These are phyloP conservation scores for Coemansia sp. DNA, from an alignment of 192 early-diverging fungal genomes.

Conservation along the genomic window DNA sequence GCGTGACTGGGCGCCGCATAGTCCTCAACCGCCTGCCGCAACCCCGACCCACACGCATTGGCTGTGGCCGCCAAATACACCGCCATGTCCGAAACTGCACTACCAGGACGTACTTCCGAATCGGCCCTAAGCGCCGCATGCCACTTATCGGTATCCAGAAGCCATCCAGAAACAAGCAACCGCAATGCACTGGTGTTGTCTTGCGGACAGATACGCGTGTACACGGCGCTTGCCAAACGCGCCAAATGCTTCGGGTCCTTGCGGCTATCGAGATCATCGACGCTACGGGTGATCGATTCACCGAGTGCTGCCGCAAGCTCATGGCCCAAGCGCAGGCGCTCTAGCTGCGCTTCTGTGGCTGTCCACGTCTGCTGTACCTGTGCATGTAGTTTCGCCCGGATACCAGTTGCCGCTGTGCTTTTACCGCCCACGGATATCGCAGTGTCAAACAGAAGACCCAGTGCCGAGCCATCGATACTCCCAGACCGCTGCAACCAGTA, in stretches of 20 bases:
- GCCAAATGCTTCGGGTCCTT: constrained; percentile 36
- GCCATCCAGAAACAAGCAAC: constrained; percentile 25
- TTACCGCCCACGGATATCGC: constrained; percentile 9
- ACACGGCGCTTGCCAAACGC: constrained; percentile 31
- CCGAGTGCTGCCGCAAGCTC: constrained; percentile 35
- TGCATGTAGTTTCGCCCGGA: constrained; percentile 11
- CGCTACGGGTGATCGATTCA: constrained; percentile 20
- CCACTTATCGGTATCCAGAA: constrained; percentile 22
- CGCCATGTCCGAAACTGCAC: not conserved
- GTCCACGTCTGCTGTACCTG: constrained; percentile 35
- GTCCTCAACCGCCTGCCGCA: constrained; percentile 30
- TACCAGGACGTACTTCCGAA: not conserved
- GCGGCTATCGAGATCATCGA: constrained; percentile 13
- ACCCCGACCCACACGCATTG: constrained; percentile 21
- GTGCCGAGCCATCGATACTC: constrained; percentile 20
- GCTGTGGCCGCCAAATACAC: constrained; percentile 14
- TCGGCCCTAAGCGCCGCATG: constrained; percentile 8
- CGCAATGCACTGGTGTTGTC: constrained; percentile 11
- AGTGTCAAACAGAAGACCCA: constrained; percentile 39
- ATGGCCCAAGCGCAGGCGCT: constrained; percentile 11
- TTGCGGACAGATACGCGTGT: constrained; percentile 27
- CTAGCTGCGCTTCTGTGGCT: constrained; percentile 34
- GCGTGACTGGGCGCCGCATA: not conserved
- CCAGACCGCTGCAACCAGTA: constrained; percentile 30
- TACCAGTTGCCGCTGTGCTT: not conserved